Conservation (phyloP, 2,329 filamentous ascomycete species). For the Nemania serpens region DNA sequence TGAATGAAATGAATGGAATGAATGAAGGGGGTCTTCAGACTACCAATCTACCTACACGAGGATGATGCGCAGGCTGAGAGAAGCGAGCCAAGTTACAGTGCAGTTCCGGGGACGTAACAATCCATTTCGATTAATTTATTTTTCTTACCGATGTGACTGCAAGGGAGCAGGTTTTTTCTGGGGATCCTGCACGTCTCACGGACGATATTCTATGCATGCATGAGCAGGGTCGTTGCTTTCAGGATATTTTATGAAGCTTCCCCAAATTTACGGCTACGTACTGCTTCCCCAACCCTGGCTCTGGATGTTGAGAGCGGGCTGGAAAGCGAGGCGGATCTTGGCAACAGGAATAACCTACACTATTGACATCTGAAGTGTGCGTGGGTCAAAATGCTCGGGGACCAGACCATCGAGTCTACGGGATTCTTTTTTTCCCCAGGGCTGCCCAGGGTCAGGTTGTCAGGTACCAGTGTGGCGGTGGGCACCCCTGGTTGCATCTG, state of each 20-base stretch:
- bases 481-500: conserved; percentile 29
- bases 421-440: background rate
- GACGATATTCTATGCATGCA: conserved; percentile 29
- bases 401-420: conserved; percentile 32
- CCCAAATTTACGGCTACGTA: conserved; percentile 20
- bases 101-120: conserved; percentile 36
- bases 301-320: conserved; percentile 29
- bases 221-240: conserved; percentile 37
- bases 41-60: background rate
- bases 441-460: background rate
- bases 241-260: conserved; percentile 37
- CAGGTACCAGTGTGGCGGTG: conserved; percentile 10
- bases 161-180: conserved; percentile 4
- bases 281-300: conserved; percentile 26
- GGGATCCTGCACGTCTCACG: conserved; percentile 13
- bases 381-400: conserved; percentile 22
- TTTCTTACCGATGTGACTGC: conserved; percentile 18
- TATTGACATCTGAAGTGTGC: conserved; percentile 24
- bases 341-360: conserved; percentile 27
- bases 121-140: conserved; percentile 41
- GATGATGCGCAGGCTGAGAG: conserved; percentile 10
- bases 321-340: conserved; percentile 39
- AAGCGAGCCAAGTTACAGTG: conserved; percentile 22
- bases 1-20: background rate
- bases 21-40: conserved; percentile 15